A percentile compares a stretch with the other conserved stretches of the same genome.
These are phyloP conservation scores for Penicillium sclerotiorum DNA, from an alignment of 2,329 filamentous ascomycete genomes.

Conservation along the genomic window DNA sequence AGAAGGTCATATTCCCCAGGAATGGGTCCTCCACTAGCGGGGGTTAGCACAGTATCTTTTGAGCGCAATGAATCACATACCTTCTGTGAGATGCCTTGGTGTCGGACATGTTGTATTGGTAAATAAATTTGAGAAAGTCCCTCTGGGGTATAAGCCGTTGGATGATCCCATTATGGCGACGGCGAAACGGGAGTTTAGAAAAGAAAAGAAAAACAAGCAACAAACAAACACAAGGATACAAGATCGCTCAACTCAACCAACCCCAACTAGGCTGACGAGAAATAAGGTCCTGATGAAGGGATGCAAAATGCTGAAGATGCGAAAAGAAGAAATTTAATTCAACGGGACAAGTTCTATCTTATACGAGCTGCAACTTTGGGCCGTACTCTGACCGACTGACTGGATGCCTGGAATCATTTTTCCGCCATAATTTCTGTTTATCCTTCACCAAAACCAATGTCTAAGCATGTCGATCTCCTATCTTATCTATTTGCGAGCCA, in stretches of 20 bases:
- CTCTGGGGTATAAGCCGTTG: not conserved
- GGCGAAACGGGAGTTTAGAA: too few species aligned
- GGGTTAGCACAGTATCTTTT: not conserved
- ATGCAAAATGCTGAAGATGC: not conserved
- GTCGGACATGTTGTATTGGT: slow-evolving; percentile 11
- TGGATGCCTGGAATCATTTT: not conserved
- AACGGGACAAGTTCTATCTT: not conserved
- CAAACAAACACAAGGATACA: not conserved
- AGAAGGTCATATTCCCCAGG: slow-evolving; percentile 30
- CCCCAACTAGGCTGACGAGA: too few species aligned
- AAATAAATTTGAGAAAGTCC: not conserved
- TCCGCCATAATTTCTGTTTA: not conserved
- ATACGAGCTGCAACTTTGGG: too few species aligned
- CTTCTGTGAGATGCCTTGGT: slow-evolving; percentile 10
- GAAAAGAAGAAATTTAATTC: too few species aligned
- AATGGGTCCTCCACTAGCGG: slow-evolving; percentile 8
- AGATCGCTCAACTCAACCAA: too few species aligned
- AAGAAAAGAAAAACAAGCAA: not conserved
- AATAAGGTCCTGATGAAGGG: not conserved
- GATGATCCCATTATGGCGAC: not conserved
- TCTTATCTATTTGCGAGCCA: not conserved
- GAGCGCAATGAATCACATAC: not conserved
- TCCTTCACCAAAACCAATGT: not conserved
- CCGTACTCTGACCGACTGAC: too few species aligned
- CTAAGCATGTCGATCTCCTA: not conserved